Conservation (phyloP, 768 basidiomycete species). For the Trametes cingulata region DNA sequence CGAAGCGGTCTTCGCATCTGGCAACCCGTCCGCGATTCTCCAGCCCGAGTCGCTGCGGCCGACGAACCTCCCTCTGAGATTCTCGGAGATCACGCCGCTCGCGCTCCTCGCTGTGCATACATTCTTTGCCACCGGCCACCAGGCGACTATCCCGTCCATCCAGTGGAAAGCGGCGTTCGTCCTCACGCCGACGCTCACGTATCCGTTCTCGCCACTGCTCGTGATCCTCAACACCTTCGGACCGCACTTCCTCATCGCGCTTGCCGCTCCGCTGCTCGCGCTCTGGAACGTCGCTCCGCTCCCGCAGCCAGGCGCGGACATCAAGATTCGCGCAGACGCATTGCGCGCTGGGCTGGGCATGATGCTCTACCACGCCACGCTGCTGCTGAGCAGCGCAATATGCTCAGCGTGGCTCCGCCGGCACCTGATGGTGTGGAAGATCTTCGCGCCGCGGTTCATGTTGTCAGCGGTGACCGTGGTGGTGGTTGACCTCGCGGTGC, state of each 20-base stretch:
- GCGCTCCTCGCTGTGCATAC: constrained; percentile 73
- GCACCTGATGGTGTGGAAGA: constrained; percentile 99
- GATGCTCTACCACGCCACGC: constrained; percentile 65
- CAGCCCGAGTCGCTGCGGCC: constrained; percentile 33
- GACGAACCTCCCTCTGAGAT: constrained; percentile 42
- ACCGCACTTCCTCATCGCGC: constrained; percentile 61
- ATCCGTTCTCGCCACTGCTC: constrained; percentile 73
- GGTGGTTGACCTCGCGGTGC: constrained; percentile 66
- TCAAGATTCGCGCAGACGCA: constrained; percentile 41
- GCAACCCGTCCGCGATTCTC: constrained; percentile 47
- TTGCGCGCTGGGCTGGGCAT: constrained; percentile 60
- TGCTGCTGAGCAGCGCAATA: constrained; percentile 69
- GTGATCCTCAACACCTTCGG: constrained; percentile 80
- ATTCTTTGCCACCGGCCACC: constrained; percentile 92
- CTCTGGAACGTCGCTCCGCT: constrained; percentile 84
- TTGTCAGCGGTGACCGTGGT: constrained; percentile 63
- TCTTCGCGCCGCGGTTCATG: constrained; percentile 97
- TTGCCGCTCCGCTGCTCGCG: constrained; percentile 70
- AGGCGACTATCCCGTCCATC: constrained; percentile 82
- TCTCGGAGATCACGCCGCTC: constrained; percentile 71
- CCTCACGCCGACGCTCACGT: constrained; percentile 64
- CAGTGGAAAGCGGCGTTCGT: constrained; percentile 97
- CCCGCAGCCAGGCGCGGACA: constrained; percentile 29
- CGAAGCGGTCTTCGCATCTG: constrained; percentile 50
- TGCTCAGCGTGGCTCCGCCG: constrained; percentile 75